Conservation (phyloP, 177 flowering plant genomes). For the Tripterygium wilfordii region DNA sequence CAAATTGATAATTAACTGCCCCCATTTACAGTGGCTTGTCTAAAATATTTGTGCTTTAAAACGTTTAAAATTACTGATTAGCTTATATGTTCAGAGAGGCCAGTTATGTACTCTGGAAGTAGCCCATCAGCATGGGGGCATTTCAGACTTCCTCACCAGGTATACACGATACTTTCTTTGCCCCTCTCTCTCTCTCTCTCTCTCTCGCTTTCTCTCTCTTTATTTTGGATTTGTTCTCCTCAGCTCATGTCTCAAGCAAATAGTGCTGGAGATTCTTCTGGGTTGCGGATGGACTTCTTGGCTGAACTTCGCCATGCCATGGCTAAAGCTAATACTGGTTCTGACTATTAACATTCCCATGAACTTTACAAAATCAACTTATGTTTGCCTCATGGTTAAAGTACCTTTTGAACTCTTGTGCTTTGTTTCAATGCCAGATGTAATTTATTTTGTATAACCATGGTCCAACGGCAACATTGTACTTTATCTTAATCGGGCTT, state of each 20-base stretch:
- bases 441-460: neutral
- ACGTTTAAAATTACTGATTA: neutral
- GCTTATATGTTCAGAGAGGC: slow-evolving; percentile 52
- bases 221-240: neutral
- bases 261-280: slow-evolving; percentile 13
- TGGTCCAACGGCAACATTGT: too few species aligned
- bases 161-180: slow-evolving; percentile 5
- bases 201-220: neutral
- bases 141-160: slow-evolving; percentile 71
- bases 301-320: slow-evolving; percentile 51
- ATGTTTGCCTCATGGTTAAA: neutral
- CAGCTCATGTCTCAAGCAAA: slow-evolving; percentile 20
- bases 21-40: too few species aligned
- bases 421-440: too few species aligned
- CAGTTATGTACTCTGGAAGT: slow-evolving; percentile 59
- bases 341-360: slow-evolving; percentile 1
- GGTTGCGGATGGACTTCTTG: slow-evolving; percentile 51
- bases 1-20: too few species aligned
- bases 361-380: too few species aligned
- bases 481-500: too few species aligned
- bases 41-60: too few species aligned
- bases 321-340: slow-evolving; percentile 26
- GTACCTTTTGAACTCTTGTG: neutral
- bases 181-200: neutral
- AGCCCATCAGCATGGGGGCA: slow-evolving; percentile 60